Conservation (phyloP, 2,329 filamentous ascomycete species). For the Rugonectria rugulosa region DNA sequence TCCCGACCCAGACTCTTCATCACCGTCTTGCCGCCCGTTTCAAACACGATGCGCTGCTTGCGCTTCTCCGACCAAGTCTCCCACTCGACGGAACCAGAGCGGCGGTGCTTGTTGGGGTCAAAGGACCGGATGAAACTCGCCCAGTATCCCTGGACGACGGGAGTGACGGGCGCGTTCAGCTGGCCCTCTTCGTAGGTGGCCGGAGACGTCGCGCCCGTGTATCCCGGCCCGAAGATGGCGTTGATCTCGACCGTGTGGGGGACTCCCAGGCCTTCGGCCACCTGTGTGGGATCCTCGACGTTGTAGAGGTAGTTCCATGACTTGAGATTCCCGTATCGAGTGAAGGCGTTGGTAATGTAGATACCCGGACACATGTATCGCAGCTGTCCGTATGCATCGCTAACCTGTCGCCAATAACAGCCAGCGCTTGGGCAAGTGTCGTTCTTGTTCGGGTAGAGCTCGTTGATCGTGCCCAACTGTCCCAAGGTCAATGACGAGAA, state of each 20-base stretch:
- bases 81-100: constrained; percentile 49
- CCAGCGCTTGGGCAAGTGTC: constrained; percentile 42
- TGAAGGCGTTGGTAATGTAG: constrained; percentile 40
- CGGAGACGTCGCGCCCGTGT: constrained; percentile 57
- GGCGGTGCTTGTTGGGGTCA: constrained; percentile 65
- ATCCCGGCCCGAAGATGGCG: constrained; percentile 71
- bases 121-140: constrained; percentile 73
- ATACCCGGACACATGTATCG: constrained; percentile 48
- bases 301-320: constrained; percentile 77
- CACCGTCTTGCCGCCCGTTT: constrained; percentile 46
- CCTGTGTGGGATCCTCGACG: constrained; percentile 65
- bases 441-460: constrained; percentile 47
- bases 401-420: constrained; percentile 48
- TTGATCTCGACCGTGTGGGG: constrained; percentile 72
- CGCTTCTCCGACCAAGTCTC: constrained; percentile 43
- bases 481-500: constrained; percentile 44
- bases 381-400: constrained; percentile 46
- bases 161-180: constrained; percentile 64
- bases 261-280: constrained; percentile 66
- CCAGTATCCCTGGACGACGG: constrained; percentile 75
- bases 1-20: constrained; percentile 47
- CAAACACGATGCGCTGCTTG: constrained; percentile 49
- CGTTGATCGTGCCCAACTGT: constrained; percentile 43
- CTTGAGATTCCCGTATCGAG: constrained; percentile 41
- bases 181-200: constrained; percentile 60